Base-by-base conservation (phyloP, 352 stramenopile species). In the Pythium coloratum region DNA sequence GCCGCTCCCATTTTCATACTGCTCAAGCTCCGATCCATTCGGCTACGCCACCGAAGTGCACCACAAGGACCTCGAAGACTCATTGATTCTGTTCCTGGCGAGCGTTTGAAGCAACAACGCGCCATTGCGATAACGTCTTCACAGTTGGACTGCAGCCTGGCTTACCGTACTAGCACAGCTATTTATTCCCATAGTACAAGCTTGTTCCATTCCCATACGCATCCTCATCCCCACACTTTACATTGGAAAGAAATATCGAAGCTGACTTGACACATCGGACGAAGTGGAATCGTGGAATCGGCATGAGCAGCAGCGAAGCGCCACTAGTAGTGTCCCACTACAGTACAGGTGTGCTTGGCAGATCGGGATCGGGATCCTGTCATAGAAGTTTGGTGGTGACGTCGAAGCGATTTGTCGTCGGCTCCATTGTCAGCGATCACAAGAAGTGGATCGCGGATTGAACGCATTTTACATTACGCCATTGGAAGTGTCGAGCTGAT, bases 1-100 rank as follows among this genome's bases (percentile, higher is more conserved):
- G 40, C 83, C 83, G 36, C 68, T 88, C 42, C 83, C 83, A 26
- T 91, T 82, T 67, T 73, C 66, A 16, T 33, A 50, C 1, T 30
- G 51, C 8, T 44, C 47, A n/a, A 56, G 49, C 28, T 18, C 26
- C 0, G 53, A 55, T 13, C 55, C 69, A 2, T 74, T 76, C n/a
- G 60, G 77, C 16, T 75, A 73, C 7, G 76, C 82, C 55, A 70
- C 83, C 12, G 61, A 77, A 7, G 64, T 80, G n/a, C 63, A 86
- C 54, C 63, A 67, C 1, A 69, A 83, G 42, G 76, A 89, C 54
- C 69, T 72, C 20, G 36, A 62, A 8, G 66, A 72, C 24, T 72
- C 66, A n/a, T 57, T 72, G 13, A 55, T 66, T 49, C 55, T 72
- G 18, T 72, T 72, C 55, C 59, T 72, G 13, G 50, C 58, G 6